Base-by-base conservation (phyloP, 768 basidiomycete species). In the Leccinum longicurvipes region DNA sequence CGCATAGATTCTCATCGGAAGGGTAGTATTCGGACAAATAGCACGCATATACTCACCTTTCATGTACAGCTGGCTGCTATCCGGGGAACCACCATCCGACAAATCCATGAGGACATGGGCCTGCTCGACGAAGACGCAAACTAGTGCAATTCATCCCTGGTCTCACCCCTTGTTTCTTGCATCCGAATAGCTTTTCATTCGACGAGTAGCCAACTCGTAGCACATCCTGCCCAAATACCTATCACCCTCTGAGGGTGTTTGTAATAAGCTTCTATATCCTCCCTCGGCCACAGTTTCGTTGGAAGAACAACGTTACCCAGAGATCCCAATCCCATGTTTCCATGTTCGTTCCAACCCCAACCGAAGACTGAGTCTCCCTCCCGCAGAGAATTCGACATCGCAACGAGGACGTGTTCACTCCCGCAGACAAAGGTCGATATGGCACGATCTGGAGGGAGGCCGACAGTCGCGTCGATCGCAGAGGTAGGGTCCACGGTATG, bases 301-400 rank as follows among this genome's bases (percentile, higher is more conserved):
- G 87, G 86, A 15, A 65, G 25, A 7, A 63, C 57, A 9, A 81
- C 70, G 62, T 93, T 86, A 3, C 76, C 72, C 4, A 81, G 82
- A 32, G 78, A 74, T 0, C 85, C 87, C 23, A 83, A 65, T 0
- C 91, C 93, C 25, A 98, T 76, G 70, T 97, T 98, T 7, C 96
- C 96, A 67, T 98, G 96, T 70, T 98, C 96, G 69, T 98, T 98
- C 95, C 96, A 98, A 0, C 96, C 96, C 91, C 95, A 97, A 0
- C 84, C 90, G 82, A 84, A 90, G 0, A 94, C 79, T 9, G 56
- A 45, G 23, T 51, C 27, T 4, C 41, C 31, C 59, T 82, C 79
- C 1, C 62, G 59, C 12, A 42, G 29, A 24, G 53, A 44, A n/a
- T 42, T 50, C 4, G 59, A 50, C 50, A 57, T 54, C 2, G 77